Base-by-base conservation (phyloP, 768 basidiomycete genomes). In the Serendipita indica region DNA sequence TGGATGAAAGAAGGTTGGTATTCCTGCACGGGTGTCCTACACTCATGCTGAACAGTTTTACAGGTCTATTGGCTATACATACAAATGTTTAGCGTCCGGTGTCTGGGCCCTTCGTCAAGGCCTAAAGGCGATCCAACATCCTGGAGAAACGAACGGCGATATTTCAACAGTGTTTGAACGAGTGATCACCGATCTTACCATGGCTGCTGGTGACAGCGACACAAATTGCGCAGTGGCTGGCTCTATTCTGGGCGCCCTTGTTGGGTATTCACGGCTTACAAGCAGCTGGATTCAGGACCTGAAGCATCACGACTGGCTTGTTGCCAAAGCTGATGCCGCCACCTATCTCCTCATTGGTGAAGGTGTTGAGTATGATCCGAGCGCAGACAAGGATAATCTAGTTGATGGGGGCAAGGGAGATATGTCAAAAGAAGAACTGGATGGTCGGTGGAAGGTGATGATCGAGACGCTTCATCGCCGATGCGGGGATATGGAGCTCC, bases 11-110 rank as follows among this genome's bases (percentile, higher is more conserved):
- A 46, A 16, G 45, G 45, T 46, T 12, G 14, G 25, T 12, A 46
- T 46, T 12, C 35, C 35, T 10, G 12, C 18, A 39, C 1, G 18
- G 18, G 35, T 39, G 13, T 39, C 13, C 35, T 13, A 1, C 35
- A 46, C 12, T 25, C 14, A 46, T 16, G 16, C 25, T 25, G 22
- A 12, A 12, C 45, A 25, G 22, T 46, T 10, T 28, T n/a, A 18
- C 30, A 54, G 49, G 20, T 54, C 49, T 16, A 54, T 54, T 33
- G 49, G 49, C 20, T 54, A 54, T 54, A 54, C 49, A 28, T 54
- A 54, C 22, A 54, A 54, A n/a, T 54, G 49, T 54, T 30, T 54
- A 54, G 49, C 49, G 10, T 18, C 20, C 10, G 49, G 49, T 27
- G 22, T 54, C 4, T 54, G 49, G 49, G 49, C 49, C 49, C 22